Evolutionary conservation across 2,329 filamentous ascomycete species (phyloP).

Genomic region (Aspergillus hiratsukae): DNA sequence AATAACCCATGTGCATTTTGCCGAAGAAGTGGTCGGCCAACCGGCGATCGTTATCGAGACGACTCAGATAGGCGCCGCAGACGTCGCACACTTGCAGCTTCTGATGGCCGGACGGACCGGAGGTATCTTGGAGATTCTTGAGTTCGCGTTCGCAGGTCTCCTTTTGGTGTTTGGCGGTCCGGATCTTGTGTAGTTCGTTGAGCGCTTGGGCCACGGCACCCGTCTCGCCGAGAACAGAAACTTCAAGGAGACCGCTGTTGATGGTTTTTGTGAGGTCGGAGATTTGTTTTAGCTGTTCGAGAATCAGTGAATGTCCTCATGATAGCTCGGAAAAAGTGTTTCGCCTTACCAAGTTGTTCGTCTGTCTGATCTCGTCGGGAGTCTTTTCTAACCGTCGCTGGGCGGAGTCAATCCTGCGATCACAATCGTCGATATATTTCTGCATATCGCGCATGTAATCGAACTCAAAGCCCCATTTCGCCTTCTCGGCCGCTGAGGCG

Average conservation of each 20-base stretch:
- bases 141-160: conserved; percentile 81
- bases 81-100: conserved; percentile 99
- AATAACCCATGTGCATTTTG: conserved; percentile 98
- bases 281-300: conserved; percentile 69
- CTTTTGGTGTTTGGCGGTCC: conserved; percentile 74
- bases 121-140: conserved; percentile 85
- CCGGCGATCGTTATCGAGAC: conserved; percentile 89
- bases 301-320: background rate
- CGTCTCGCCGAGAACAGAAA: conserved; percentile 77
- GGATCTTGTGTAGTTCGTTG: conserved; percentile 82
- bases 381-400: conserved; percentile 94
- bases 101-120: conserved; percentile 89
- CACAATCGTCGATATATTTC: conserved; percentile 96
- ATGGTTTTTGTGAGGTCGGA: conserved; percentile 74
- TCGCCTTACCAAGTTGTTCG: conserved; percentile 66
- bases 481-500: conserved; percentile 65
- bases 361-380: conserved; percentile 93
- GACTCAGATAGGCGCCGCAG: conserved; percentile 87
- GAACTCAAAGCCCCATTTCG: conserved; percentile 84
- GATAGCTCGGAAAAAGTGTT: background rate
- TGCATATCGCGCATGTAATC: conserved; percentile 96
- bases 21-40: conserved; percentile 98
- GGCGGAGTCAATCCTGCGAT: conserved; percentile 83
- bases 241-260: conserved; percentile 76
- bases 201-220: conserved; percentile 76